Evolutionary conservation across 352 stramenopile genomes (phyloP), one percentile per base, ranked within the genome.

Genomic region (Pilasporangium apinafurcum): DNA sequence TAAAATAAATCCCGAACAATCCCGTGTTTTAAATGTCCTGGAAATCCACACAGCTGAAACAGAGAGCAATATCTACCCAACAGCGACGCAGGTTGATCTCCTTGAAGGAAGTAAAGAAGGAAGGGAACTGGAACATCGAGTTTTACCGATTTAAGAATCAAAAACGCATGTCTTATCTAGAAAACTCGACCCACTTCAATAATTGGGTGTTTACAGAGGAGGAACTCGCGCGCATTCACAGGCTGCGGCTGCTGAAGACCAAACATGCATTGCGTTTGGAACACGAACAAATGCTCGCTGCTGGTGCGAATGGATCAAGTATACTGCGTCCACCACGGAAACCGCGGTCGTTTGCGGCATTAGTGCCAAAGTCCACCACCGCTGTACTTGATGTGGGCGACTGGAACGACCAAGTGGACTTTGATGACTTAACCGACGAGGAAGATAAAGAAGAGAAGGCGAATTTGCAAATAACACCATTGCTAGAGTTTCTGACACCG

Each of bases 131-230:
- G n/a, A n/a, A n/a, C n/a, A n/a, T n/a, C n/a, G n/a, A n/a, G n/a
- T n/a, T n/a, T n/a, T n/a, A n/a, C n/a, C n/a, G n/a, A n/a, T n/a
- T n/a, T n/a, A n/a, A n/a, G n/a, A n/a, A n/a, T n/a, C n/a, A n/a
- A n/a, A n/a, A n/a, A n/a, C n/a, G 31, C 24, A 93, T 93, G 82
- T 69, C 82, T 60, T 94, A 94, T 60, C 62, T 94, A 28, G 37
- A 73, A 45, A 69, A 68, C 53, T 92, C 82, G 59, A 92, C 82
- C 56, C 82, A 94, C 66, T 88, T 92, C 49, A 91, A 92, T 65
- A 94, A 92, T 59, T 94, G 82, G 82, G 55, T 94, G 54, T 89
- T 94, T 64, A 71, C 65, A 26, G 20, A 24, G 8, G 77, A 85
- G 17, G 59, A 90, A 46, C 68, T 94, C 21, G 33, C 38, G 45